These are phyloP conservation scores for Sporobolomyces phaffii DNA, from an alignment of 768 basidiomycete genomes.

Conservation along the genomic window DNA sequence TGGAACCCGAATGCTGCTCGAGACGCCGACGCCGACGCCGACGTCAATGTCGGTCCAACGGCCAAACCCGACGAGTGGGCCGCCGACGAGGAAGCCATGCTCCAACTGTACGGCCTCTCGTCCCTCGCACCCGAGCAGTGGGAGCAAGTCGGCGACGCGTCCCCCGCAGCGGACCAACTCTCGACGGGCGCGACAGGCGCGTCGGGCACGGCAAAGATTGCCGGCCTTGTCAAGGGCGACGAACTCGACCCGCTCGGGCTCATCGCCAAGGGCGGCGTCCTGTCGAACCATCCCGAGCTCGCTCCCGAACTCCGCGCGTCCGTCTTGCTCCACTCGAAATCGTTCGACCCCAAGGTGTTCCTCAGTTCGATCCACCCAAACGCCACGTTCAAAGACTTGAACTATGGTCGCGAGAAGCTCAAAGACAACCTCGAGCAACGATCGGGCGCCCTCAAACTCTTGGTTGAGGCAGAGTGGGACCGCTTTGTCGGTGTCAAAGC, in stretches of 20 bases:
- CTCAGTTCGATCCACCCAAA: conserved; percentile 86
- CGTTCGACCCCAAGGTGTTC: conserved; percentile 92
- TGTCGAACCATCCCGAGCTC: conserved; percentile 51
- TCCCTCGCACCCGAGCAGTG: conserved; percentile 1
- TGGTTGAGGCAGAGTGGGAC: conserved; percentile 98
- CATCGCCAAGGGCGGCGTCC: conserved; percentile 45
- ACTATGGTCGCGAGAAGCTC: conserved; percentile 45
- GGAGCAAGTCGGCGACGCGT: conserved; percentile 4
- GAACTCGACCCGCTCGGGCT: conserved; percentile 58
- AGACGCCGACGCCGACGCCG: too few relatives aligned
- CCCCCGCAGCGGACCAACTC: too few relatives aligned
- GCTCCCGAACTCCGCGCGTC: too few relatives aligned
- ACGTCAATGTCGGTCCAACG: not conserved
- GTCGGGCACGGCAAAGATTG: not conserved
- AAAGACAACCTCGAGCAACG: conserved; percentile 72
- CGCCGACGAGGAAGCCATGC: conserved; percentile 28
- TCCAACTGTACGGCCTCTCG: conserved; percentile 30
- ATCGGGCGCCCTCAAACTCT: conserved; percentile 84
- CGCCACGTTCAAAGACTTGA: conserved; percentile 87
- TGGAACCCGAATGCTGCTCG: too few relatives aligned
- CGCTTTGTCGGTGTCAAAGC: conserved; percentile 95
- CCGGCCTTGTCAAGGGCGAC: conserved; percentile 26
- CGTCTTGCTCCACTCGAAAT: conserved; percentile 80
- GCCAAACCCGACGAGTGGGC: conserved; percentile 13
- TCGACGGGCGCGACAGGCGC: not conserved